Evolutionary conservation across 495 filamentous ascomycete genomes (phyloP), one percentile per base, ranked within the genome.

Genomic region (Halenospora varia): DNA sequence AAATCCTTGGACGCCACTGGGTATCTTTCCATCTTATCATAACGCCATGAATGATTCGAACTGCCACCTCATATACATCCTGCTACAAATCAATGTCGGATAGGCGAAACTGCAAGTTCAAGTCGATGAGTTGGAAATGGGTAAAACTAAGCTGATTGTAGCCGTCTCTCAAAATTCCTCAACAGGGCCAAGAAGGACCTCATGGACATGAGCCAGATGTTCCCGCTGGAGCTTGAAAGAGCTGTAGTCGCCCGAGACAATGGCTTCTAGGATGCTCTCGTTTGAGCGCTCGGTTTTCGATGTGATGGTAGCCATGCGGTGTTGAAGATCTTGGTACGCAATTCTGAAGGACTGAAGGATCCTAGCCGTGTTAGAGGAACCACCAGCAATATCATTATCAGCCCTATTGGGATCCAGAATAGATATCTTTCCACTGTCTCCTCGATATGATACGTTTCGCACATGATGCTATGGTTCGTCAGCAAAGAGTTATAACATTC

Each of bases 401-500:
- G 79, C 70, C 51, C 87, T 86, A 66, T 97, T 96, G 0, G 94
- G 94, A 67, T 98, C 95, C 52, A 92, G 83, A 58, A 97, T 95
- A 2, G 80, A 84, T 6, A 96, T 73, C 13, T 79, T 68, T 24
- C 75, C 69, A 51, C 77, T 75, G 55, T 82, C 74, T 10, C 47
- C 22, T 44, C 75, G 75, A 66, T 82, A 77, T 0, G 67, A 50
- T 50, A 79, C 48, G 17, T 62, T 63, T 61, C 25, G 64, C 67
- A 26, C 63, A 41, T 25, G 46, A 40, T 41, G 17, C 54, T 53
- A 48, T 22, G 15, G 4, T 22, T 25, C 35, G 39, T 53, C 39
- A 57, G 45, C 29, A 35, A 55, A 13, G 19, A 2, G 19, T 47
- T 44, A 17, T 10, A 17, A 8, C 26, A 35, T 40, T 11, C 26